Evolutionary conservation across 1,284 basidiomycete species (phyloP).

Genomic region (Rhodotorula sp.): DNA sequence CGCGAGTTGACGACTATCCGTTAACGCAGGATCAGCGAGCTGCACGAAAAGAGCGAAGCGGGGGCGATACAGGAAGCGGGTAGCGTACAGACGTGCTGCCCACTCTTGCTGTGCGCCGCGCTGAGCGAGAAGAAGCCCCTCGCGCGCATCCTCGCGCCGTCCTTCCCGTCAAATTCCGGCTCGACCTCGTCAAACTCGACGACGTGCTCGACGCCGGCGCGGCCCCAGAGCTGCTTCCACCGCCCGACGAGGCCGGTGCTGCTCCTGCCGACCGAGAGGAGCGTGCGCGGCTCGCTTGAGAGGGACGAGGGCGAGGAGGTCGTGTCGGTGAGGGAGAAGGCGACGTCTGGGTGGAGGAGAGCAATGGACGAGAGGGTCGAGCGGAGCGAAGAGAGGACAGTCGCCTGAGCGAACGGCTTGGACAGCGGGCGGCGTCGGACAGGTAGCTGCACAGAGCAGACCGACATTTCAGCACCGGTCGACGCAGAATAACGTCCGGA

Average conservation of each 20-base stretch:
- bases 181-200: slow-evolving; percentile 23
- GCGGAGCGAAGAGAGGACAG: slow-evolving; percentile 66
- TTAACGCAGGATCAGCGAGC: background rate
- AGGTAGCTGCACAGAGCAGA: slow-evolving; percentile 60
- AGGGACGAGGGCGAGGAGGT: background rate
- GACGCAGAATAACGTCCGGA: rapidly evolving
- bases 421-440: slow-evolving; percentile 54
- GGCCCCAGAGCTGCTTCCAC: slow-evolving; percentile 39
- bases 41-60: background rate
- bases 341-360: slow-evolving; percentile 67
- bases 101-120: slow-evolving; percentile 38
- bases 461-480: background rate
- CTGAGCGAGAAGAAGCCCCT: slow-evolving; percentile 40
- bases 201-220: slow-evolving; percentile 27
- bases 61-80: background rate
- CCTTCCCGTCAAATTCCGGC: background rate
- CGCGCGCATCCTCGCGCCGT: background rate
- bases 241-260: slow-evolving; percentile 24
- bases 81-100: slow-evolving; percentile 42
- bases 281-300: background rate
- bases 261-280: slow-evolving; percentile 15
- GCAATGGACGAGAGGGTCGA: slow-evolving; percentile 70
- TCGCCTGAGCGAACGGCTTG: slow-evolving; percentile 48
- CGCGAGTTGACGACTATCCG: slow-evolving; percentile 76
- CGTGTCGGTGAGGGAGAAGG: slow-evolving; percentile 68